Base-by-base conservation (phyloP, 495 filamentous ascomycete species). In the Penicillium flavigenum region DNA sequence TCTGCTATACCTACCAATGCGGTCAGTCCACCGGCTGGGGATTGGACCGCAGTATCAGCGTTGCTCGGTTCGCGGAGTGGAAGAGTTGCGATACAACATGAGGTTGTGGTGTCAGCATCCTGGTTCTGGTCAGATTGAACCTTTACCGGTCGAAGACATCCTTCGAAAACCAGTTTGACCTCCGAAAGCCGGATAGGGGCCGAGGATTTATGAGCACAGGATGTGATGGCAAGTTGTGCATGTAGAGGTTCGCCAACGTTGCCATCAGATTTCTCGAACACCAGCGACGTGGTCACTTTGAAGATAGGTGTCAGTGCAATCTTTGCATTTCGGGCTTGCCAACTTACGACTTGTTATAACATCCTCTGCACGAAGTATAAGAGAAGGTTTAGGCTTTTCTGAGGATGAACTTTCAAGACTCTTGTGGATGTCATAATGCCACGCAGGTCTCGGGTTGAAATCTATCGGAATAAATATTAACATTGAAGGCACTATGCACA, bases 171-270 rank as follows among this genome's bases (percentile, higher is more conserved):
- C 52, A 94, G 69, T 59, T 82, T 82, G 6, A 97, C 64, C 50
- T 81, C 77, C 10, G 81, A 79, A 26, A 96, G 77, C 7, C 70
- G 78, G 10, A 96, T 72, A 0, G 91, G 86, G 6, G 76, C 75
- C 2, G 88, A 86, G 24, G 70, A 76, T 12, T 62, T 60, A 17
- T 89, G 83, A 12, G 92, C 86, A 55, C 76, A 82, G 2, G 91
- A 97, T 16, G 74, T 79, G 27, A 98, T 76, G 24, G 79, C 70
- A 24, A 97, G 77, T 63, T 98, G 92, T n/a, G 82, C 83, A 22
- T 74, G 74, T 54, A 90, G 75, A 47, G 79, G 78, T 60, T 96
- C 89, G 17, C 92, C 92, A 38, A 95, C 94, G 63, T 95, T 88
- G 10, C 89, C 90, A 69, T 92, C 86, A 2, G 81, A 72, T 39